These are phyloP conservation scores for Russula brevipes DNA, from an alignment of 768 basidiomycete species.

Conservation along the genomic window DNA sequence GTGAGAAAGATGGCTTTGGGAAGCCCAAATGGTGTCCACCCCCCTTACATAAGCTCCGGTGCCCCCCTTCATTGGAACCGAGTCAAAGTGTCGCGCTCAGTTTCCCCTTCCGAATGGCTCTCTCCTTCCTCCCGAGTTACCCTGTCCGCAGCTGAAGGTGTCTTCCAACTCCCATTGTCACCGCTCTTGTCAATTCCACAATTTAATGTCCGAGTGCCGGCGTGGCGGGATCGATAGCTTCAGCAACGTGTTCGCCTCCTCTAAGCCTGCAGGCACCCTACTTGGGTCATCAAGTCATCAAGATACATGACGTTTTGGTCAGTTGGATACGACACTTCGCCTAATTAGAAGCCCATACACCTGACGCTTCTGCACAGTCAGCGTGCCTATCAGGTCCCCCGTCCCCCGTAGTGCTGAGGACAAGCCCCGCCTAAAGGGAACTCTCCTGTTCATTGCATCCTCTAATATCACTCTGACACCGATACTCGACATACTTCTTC, in stretches of 20 bases:
- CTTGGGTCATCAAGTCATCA: not conserved
- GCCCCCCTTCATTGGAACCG: not conserved
- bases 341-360: not conserved
- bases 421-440: not conserved
- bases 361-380: too few relatives aligned
- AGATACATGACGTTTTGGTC: not conserved
- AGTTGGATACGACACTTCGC: not conserved
- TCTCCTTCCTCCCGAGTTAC: not conserved
- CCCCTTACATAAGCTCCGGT: conserved; percentile 13
- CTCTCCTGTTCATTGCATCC: not conserved
- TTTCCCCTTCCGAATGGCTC: not conserved
- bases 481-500: not conserved
- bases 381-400: too few relatives aligned
- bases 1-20: conserved; percentile 12
- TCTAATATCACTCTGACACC: too few relatives aligned
- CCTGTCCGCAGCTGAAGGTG: not conserved
- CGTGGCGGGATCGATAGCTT: conserved; percentile 12
- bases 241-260: conserved; percentile 17
- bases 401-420: not conserved
- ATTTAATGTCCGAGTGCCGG: not conserved
- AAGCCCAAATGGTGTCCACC: not conserved
- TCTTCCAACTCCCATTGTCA: not conserved
- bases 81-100: not conserved
- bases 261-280: conserved; percentile 11
- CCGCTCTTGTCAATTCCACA: not conserved